phyloP scores from a whole-genome alignment of 1,284 basidiomycete genomes.

The Wallemia mellicola region DNA sequence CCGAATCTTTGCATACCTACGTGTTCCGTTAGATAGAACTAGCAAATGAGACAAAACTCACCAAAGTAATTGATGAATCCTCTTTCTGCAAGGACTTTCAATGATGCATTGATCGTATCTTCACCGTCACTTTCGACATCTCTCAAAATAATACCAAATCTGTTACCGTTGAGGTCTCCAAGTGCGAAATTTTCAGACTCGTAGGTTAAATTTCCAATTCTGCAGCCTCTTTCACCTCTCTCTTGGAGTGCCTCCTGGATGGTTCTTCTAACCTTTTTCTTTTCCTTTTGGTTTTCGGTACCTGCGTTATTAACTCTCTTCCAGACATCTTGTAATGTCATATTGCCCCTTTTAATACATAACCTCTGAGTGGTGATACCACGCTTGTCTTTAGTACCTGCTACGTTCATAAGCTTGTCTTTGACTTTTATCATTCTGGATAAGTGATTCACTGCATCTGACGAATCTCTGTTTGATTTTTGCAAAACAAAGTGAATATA shows the following conservation, averaged over 20 bases:
- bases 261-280: slow-evolving; percentile 25
- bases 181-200: slow-evolving; percentile 51
- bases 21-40: background rate
- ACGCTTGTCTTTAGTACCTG: slow-evolving; percentile 95
- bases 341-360: slow-evolving; percentile 43
- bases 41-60: slow-evolving; percentile 11
- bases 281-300: background rate
- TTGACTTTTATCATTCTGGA: slow-evolving; percentile 42
- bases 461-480: slow-evolving; percentile 91
- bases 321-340: slow-evolving; percentile 63
- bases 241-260: slow-evolving; percentile 28
- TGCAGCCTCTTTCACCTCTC: slow-evolving; percentile 62
- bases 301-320: slow-evolving; percentile 30
- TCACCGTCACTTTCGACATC: slow-evolving; percentile 46
- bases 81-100: slow-evolving; percentile 47
- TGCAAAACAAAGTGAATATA: slow-evolving; percentile 93
- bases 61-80: slow-evolving; percentile 98
- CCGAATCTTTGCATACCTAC: slow-evolving; percentile 95
- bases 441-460: slow-evolving; percentile 61
- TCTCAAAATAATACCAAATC: slow-evolving; percentile 65
- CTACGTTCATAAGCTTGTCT: slow-evolving; percentile 52
- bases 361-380: slow-evolving; percentile 85
- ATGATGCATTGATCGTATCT: slow-evolving; percentile 38
- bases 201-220: slow-evolving; percentile 61
- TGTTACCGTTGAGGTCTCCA: slow-evolving; percentile 84